Evolutionary conservation across 2,329 filamentous ascomycete species (phyloP).

Genomic region (Monosporascus sp.): DNA sequence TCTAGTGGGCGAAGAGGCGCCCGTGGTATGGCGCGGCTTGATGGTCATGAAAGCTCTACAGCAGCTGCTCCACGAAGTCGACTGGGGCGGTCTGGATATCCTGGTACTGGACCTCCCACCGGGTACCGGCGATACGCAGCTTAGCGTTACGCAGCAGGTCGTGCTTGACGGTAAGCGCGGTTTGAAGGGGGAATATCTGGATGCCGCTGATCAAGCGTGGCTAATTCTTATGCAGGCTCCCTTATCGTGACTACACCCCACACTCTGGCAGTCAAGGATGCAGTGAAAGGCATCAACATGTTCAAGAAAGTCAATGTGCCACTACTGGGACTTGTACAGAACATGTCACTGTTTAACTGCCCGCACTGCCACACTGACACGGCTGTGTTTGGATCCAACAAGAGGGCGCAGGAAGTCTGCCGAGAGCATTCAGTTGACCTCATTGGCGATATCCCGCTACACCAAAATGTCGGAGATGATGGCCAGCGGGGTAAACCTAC

Average conservation of each 20-base stretch:
- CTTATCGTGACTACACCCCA: conserved; percentile 92
- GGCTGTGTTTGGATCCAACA: conserved; percentile 66
- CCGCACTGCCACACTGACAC: conserved; percentile 71
- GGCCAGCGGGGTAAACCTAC: conserved; percentile 85
- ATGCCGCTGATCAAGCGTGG: neutral
- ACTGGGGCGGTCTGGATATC: conserved; percentile 86
- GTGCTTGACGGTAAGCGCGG: conserved; percentile 67
- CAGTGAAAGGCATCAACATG: conserved; percentile 86
- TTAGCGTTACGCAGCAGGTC: conserved; percentile 95
- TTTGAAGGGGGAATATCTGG: neutral
- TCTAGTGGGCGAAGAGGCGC: conserved; percentile 70
- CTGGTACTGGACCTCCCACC: conserved; percentile 88
- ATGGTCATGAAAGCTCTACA: conserved; percentile 98
- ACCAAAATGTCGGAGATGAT: conserved; percentile 80
- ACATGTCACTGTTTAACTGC: conserved; percentile 83
- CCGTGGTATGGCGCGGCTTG: conserved; percentile 89
- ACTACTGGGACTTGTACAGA: conserved; percentile 82
- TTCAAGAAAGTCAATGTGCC: conserved; percentile 80
- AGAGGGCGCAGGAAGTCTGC: conserved; percentile 65
- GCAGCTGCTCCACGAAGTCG: conserved; percentile 89
- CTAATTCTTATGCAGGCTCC: conserved; percentile 47
- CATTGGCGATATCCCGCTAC: conserved; percentile 82
- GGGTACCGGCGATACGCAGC: conserved; percentile 89
- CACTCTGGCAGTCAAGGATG: conserved; percentile 86
- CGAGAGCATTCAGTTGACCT: conserved; percentile 69